A percentile compares a stretch with the other conserved stretches of the same genome.
Evolutionary conservation across 1,139 yeast species (phyloP).

Genomic region (Saccharomycopsis crataegensis): DNA sequence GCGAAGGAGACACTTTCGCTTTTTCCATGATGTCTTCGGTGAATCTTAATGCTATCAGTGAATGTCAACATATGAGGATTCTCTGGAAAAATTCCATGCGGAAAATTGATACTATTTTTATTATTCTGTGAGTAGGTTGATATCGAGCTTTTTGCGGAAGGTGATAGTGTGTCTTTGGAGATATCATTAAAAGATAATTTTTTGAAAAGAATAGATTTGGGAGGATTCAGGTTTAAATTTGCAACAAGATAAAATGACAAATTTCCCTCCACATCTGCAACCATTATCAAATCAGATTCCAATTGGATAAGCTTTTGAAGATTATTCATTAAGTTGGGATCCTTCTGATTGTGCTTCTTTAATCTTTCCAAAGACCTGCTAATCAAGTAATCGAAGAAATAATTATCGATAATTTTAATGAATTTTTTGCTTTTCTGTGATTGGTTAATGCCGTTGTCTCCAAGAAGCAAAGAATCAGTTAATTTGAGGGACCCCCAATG

Average conservation of each 20-base stretch:
- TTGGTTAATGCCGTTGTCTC: slow-evolving; percentile 7
- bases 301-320: slow-evolving; percentile 25
- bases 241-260: slow-evolving; percentile 43
- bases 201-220: slow-evolving; percentile 28
- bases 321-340: slow-evolving; percentile 22
- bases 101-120: slow-evolving; percentile 16
- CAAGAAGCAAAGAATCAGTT: slow-evolving; percentile 21
- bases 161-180: slow-evolving; percentile 2
- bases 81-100: slow-evolving; percentile 20
- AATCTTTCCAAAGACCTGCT: slow-evolving; percentile 27
- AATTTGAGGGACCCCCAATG: slow-evolving; percentile 54
- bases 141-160: slow-evolving; percentile 18
- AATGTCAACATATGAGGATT: slow-evolving; percentile 30
- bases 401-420: slow-evolving; percentile 51
- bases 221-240: slow-evolving; percentile 47
- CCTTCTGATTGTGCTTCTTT: slow-evolving; percentile 13
- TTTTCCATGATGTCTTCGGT: slow-evolving; percentile 2
- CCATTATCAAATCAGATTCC: slow-evolving; percentile 50
- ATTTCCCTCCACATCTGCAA: slow-evolving; percentile 39
- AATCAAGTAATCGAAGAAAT: slow-evolving; percentile 37
- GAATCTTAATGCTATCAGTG: slow-evolving; percentile 17
- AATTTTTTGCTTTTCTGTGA: slow-evolving; percentile 29
- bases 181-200: slow-evolving; percentile 20
- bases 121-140: background rate
- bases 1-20: slow-evolving; percentile 16